Base-by-base conservation (phyloP, 208 protist species). In the Wallacemonas sp. region DNA sequence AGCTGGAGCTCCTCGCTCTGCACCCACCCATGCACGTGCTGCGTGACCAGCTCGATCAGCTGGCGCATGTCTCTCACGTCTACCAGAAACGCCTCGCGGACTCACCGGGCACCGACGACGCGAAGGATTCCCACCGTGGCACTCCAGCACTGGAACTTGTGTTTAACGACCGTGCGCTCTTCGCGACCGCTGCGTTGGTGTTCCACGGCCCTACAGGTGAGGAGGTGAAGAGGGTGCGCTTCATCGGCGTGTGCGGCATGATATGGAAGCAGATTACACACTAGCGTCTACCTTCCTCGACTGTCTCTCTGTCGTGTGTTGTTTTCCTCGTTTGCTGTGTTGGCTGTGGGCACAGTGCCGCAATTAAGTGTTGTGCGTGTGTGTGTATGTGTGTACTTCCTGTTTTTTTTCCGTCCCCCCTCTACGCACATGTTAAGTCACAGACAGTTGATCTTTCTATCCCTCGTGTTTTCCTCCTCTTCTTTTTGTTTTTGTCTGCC, bases 161-260 rank as follows among this genome's bases (percentile, higher is more conserved):
- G 31, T 88, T 91, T 63, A 22, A 66, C 27, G 84, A 91, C 47
- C 62, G 62, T 36, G 11, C 55, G 1, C 67, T 84, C 36, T 91
- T 83, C 30, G 75, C 80, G 22, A 85, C 77, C 1, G 84, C 62
- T 0, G 2, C 41, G 2, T 68, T 91, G 15, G 31, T 73, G 1
- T 79, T 91, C 31, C 70, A 60, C 21, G 69, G 79, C 42, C 19
- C 42, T 4, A 38, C 62, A 14, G 68, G 75, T 26, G 4, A 38
- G 6, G 47, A 68, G 0, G 62, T 72, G 62, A 61, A 66, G 2
- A 58, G 70, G 2, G 76, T 83, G 54, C 60, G 68, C 4, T 91
- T 91, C 62, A 22, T 86, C 26, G 84, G 84, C 4, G 58, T 77
- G 15, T 91, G 84, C 42, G 84, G 84, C 5, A 88, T 88, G 80